These are phyloP conservation scores for Mycosarcoma mackinlayi DNA, from an alignment of 1,284 basidiomycete species.

Conservation along the genomic window DNA sequence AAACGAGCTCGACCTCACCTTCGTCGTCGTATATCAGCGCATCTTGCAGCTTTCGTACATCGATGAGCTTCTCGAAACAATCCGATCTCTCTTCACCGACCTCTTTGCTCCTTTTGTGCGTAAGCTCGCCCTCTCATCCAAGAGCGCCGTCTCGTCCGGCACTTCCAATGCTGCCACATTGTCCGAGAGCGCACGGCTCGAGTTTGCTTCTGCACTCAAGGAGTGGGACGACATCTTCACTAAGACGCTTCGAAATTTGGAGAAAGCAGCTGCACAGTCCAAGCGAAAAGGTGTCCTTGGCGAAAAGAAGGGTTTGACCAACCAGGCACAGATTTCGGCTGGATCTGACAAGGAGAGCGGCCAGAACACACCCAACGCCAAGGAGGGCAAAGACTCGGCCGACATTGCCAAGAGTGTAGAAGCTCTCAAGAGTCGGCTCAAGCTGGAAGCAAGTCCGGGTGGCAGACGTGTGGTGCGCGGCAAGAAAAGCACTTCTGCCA, in stretches of 20 bases:
- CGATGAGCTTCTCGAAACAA: constrained; percentile 75
- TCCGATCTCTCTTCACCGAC: constrained; percentile 56
- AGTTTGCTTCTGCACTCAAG: constrained; percentile 78
- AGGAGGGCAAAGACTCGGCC: constrained; percentile 78
- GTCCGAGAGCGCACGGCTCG: constrained; percentile 63
- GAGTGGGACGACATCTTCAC: constrained; percentile 87
- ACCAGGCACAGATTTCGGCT: constrained; percentile 26
- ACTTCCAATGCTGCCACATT: constrained; percentile 71
- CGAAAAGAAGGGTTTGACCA: constrained; percentile 40
- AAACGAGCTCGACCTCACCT: constrained; percentile 64
- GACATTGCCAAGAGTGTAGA: constrained; percentile 92
- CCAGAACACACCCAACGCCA: constrained; percentile 38
- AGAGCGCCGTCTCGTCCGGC: constrained; percentile 81
- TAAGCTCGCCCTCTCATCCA: constrained; percentile 75
- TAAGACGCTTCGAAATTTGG: constrained; percentile 78
- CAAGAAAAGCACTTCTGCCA: constrained; percentile 70
- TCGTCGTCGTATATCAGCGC: constrained; percentile 82
- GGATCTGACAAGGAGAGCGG: constrained; percentile 47
- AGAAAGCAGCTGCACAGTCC: constrained; percentile 76
- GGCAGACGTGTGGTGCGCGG: constrained; percentile 71
- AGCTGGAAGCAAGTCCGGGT: constrained; percentile 71
- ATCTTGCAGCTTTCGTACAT: constrained; percentile 95
- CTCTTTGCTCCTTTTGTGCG: constrained; percentile 55
- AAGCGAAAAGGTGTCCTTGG: constrained; percentile 50
- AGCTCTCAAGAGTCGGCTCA: constrained; percentile 83